Evolutionary conservation across 352 stramenopile species (phyloP), one percentile per base, ranked within the genome.

Genomic region (Globisporangium mamillatum): DNA sequence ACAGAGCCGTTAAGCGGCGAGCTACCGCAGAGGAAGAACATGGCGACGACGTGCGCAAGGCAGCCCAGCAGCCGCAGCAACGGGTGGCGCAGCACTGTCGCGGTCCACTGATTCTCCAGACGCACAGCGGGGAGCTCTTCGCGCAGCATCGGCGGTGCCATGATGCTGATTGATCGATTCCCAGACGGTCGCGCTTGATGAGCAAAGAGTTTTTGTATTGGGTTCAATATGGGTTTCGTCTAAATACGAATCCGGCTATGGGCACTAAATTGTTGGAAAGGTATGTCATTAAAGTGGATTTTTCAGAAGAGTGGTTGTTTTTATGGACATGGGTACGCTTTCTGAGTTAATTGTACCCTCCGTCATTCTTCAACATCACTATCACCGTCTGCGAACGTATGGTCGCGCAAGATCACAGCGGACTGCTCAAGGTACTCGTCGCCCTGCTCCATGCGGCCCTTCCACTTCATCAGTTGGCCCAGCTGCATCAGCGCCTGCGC

Each of bases 391-490:
- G 53, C 68, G 46, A 92, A 91, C 6, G 81, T 91, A 58, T 91
- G 79, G 8, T 64, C 60, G 6, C 86, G 75, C 9, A 91, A 63
- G 12, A 91, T 77, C 6, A 66, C 73, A 5, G 84, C 84, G 9
- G 82, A 82, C 53, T 90, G 77, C 14, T 75, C 75, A 12, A 91
- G 75, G 27, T 77, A 89, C 6, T 71, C 71, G 34, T 89, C 73
- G 5, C 80, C 83, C 9, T 83, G 32, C 18, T 83, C 79, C 32
- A 78, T 34, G 24, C 76, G 70, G 0, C 81, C 81, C 59, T 86
- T 79, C 86, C 86, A 93, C 52, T 91, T 92, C 75, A 91, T 89
- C 20, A 93, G 63, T 63, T 94, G 84, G 2, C 86, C 86, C 1
- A 94, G 74, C 55, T 90, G 78, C 73, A 91, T 74, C 12, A 94